phyloP scores from a whole-genome alignment of 2,329 filamentous ascomycete species.

The Paraphaeosphaeria sporulosa region DNA sequence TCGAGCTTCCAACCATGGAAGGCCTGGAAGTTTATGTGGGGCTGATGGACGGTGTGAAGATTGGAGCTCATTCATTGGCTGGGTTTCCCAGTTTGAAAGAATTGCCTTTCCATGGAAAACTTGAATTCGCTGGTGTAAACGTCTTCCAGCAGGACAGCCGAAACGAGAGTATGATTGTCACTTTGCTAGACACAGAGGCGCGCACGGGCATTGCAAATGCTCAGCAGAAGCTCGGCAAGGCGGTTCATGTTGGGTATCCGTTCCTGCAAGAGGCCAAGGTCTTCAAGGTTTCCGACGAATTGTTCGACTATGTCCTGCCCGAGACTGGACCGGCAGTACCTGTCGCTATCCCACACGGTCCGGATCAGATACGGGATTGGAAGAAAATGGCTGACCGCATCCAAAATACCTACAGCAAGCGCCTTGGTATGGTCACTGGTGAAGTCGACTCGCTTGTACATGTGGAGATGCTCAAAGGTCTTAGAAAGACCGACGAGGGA shows the following conservation, averaged over 20 bases:
- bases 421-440: constrained; percentile 86
- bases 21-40: constrained; percentile 86
- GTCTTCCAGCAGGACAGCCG: constrained; percentile 96
- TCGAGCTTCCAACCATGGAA: constrained; percentile 91
- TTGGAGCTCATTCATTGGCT: constrained; percentile 83
- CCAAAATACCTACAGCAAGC: constrained; percentile 87
- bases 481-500: constrained; percentile 89
- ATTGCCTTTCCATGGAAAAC: constrained; percentile 79
- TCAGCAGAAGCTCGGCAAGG: constrained; percentile 80
- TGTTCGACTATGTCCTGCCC: constrained; percentile 84
- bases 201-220: constrained; percentile 76
- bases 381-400: constrained; percentile 83
- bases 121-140: constrained; percentile 88
- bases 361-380: constrained; percentile 81
- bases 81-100: constrained; percentile 93
- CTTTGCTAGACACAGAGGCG: constrained; percentile 75
- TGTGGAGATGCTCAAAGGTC: constrained; percentile 91
- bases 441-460: constrained; percentile 88
- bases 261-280: constrained; percentile 96
- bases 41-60: constrained; percentile 81
- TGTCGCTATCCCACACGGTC: constrained; percentile 73
- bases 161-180: constrained; percentile 96
- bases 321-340: constrained; percentile 69
- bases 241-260: constrained; percentile 91
- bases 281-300: constrained; percentile 85